phyloP scores from a whole-genome alignment of 1,284 basidiomycete species.

The Hymenochaete sp. region DNA sequence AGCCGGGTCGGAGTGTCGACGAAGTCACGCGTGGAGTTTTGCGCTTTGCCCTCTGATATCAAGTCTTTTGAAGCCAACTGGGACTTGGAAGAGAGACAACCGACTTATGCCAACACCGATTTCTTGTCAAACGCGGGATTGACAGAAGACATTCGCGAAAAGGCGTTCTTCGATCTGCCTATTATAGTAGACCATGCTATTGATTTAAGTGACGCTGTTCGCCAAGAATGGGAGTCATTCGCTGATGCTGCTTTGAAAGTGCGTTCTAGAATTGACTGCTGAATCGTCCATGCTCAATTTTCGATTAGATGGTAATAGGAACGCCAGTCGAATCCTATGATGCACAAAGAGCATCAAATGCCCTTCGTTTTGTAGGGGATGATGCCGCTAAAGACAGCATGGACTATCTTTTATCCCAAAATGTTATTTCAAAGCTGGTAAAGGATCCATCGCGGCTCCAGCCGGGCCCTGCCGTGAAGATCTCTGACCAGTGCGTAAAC shows the following conservation, averaged over 20 bases:
- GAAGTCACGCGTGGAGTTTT: conserved; percentile 29
- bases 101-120: conserved; percentile 38
- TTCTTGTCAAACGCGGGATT: conserved; percentile 57
- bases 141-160: conserved; percentile 70
- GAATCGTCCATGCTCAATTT: too few relatives aligned
- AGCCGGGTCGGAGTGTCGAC: conserved; percentile 54
- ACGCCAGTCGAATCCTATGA: conserved; percentile 62
- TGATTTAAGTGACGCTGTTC: conserved; percentile 23
- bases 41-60: conserved; percentile 39
- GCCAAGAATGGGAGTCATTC: conserved; percentile 36
- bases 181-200: conserved; percentile 35
- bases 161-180: conserved; percentile 49
- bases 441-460: conserved; percentile 51
- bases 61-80: conserved; percentile 30
- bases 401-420: conserved; percentile 49
- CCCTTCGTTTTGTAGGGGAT: conserved; percentile 51
- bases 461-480: conserved; percentile 64
- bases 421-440: conserved; percentile 56
- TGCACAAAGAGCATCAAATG: conserved; percentile 40
- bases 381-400: conserved; percentile 34
- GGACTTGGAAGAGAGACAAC: conserved; percentile 2
- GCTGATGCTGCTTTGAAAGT: conserved; percentile 71
- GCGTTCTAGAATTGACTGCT: conserved; percentile 10
- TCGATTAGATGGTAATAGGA: conserved; percentile 66
- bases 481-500: conserved; percentile 52